Percentiles rank a stretch among this genome's conserved stretches.
phyloP scores from a whole-genome alignment of 164 flowering plant species.

The Berberis thunbergii region DNA sequence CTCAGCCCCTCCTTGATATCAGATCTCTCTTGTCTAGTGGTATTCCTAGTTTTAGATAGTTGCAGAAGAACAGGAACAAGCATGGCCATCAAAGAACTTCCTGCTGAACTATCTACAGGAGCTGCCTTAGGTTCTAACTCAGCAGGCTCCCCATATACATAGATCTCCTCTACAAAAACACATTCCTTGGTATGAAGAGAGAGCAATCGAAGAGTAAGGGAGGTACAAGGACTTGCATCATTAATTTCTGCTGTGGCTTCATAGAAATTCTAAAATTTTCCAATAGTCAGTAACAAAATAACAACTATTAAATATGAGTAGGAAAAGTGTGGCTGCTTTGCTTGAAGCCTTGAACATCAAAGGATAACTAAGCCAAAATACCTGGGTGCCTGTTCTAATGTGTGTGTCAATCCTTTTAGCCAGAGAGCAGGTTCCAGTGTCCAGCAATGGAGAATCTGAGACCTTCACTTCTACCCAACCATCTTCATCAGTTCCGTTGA shows the following conservation, averaged over 20 bases:
- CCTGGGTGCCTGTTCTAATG: conserved; percentile 20
- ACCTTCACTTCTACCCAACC: conserved; percentile 81
- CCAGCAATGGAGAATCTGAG: conserved; percentile 23
- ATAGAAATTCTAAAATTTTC: conserved; percentile 42
- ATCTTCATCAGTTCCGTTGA: conserved; percentile 39
- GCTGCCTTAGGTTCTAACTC: conserved; percentile 26
- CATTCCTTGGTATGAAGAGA: conserved; percentile 58
- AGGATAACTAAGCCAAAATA: conserved; percentile 2
- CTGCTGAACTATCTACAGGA: conserved; percentile 25
- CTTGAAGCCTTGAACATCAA: not conserved
- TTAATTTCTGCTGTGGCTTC: conserved; percentile 92
- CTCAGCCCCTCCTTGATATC: conserved; percentile 13
- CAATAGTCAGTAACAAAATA: not conserved
- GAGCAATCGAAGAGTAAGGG: conserved; percentile 63
- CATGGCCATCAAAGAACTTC: conserved; percentile 72
- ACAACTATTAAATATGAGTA: not conserved
- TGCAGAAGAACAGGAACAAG: conserved; percentile 71
- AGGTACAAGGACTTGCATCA: conserved; percentile 61
- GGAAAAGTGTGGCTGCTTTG: too few relatives aligned
- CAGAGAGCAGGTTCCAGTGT: conserved; percentile 9
- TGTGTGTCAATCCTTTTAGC: conserved; percentile 10
- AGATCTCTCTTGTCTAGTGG: conserved; percentile 18
- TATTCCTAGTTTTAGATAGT: conserved; percentile 37
- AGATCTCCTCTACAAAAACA: conserved; percentile 62
- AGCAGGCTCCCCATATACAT: conserved; percentile 67